Percentiles rank a stretch among this genome's conserved stretches.
Conservation (phyloP, 2,329 filamentous ascomycete genomes). For the Orbilia oligospora region DNA sequence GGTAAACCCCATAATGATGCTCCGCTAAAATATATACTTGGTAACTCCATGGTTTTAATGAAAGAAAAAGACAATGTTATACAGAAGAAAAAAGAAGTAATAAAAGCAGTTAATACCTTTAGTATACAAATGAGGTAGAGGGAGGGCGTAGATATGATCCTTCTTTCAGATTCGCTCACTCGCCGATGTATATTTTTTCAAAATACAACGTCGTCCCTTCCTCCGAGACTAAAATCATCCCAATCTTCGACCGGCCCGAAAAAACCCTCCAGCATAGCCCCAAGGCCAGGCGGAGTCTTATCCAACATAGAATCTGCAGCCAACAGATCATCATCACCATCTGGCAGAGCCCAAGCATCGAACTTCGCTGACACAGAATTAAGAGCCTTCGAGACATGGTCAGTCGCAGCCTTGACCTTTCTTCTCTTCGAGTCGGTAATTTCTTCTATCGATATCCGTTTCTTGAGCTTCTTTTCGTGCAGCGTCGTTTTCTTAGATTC, state of each 20-base stretch:
- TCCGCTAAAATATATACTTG: constrained; percentile 33
- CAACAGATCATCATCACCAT: constrained; percentile 46
- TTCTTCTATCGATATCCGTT: constrained; percentile 42
- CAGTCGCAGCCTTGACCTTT: constrained; percentile 34
- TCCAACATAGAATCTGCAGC: neutral
- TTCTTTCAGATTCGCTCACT: neutral
- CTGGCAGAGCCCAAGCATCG: constrained; percentile 52
- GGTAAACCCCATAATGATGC: neutral
- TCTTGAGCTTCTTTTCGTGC: constrained; percentile 29
- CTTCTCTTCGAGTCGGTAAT: constrained; percentile 44
- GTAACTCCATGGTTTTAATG: neutral
- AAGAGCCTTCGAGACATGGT: constrained; percentile 46
- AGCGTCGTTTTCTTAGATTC: constrained; percentile 21
- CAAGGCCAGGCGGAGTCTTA: neutral
- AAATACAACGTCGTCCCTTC: neutral
- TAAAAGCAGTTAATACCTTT: neutral
- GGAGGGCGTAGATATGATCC: neutral
- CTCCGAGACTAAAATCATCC: constrained; percentile 1
- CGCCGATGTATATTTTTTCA: neutral
- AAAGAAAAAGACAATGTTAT: constrained; percentile 15
- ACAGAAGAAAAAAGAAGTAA: neutral
- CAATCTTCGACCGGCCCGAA: constrained; percentile 3
- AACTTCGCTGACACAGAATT: constrained; percentile 56
- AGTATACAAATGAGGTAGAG: neutral
- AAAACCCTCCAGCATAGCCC: constrained; percentile 16